Conservation (phyloP, 768 basidiomycete species). For the Pleurotus tuoliensis region DNA sequence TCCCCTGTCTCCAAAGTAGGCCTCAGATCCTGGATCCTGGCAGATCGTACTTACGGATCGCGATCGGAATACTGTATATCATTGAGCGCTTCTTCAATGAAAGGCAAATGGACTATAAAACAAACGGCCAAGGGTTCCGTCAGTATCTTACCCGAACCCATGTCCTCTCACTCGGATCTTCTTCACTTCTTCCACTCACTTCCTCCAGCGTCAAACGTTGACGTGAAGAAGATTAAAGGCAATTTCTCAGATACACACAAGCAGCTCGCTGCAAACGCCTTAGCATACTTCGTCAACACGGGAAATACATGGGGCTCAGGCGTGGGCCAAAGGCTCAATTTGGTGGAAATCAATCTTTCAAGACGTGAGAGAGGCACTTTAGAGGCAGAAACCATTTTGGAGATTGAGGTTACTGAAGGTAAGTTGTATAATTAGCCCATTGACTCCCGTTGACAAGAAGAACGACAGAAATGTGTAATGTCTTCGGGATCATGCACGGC, state of each 20-base stretch:
- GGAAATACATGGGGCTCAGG: conserved; percentile 32
- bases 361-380: conserved; percentile 12
- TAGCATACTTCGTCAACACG: conserved; percentile 34
- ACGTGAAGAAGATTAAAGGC: conserved; percentile 31
- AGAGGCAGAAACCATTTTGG: conserved; percentile 32
- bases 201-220: conserved; percentile 14
- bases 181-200: conserved; percentile 14
- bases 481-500: conserved; percentile 45
- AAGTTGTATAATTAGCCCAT: conserved; percentile 4
- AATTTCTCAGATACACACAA: conserved; percentile 38
- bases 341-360: conserved; percentile 32
- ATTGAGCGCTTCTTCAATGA: background rate
- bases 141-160: background rate
- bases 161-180: background rate
- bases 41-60: background rate
- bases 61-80: background rate
- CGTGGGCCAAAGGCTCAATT: conserved; percentile 33
- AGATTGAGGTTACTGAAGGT: conserved; percentile 36
- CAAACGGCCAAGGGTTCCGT: background rate
- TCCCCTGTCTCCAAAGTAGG: background rate
- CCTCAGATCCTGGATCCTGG: background rate
- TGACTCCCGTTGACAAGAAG: background rate
- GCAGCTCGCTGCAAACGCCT: conserved; percentile 25
- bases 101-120: conserved; percentile 1
- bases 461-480: conserved; percentile 54